A percentile compares a stretch with the other conserved stretches of the same genome.
These are phyloP conservation scores for Mortierella polycephala DNA, from an alignment of 371 early-diverging fungal species.

Conservation along the genomic window DNA sequence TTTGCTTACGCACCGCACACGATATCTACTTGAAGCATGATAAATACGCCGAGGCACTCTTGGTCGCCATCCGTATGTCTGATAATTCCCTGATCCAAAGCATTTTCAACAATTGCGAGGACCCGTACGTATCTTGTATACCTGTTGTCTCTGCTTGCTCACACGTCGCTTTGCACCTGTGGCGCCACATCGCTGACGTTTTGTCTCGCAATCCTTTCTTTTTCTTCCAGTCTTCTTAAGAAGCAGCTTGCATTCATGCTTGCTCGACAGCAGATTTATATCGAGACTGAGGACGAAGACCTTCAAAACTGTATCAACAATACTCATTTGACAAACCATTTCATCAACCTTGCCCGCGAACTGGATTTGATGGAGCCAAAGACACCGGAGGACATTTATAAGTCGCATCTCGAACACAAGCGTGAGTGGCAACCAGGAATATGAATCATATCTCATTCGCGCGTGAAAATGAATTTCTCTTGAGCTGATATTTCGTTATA, in stretches of 20 bases:
- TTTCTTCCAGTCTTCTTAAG: constrained; percentile 68
- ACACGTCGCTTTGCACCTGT: too few species aligned
- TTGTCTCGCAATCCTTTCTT: background rate
- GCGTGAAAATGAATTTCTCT: too few species aligned
- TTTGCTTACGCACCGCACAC: constrained; percentile 88
- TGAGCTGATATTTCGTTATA: background rate
- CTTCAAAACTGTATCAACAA: constrained; percentile 90
- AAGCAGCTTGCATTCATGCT: constrained; percentile 96
- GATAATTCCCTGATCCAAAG: constrained; percentile 84
- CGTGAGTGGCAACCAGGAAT: constrained; percentile 55
- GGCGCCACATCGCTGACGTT: too few species aligned
- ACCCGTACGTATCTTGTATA: constrained; percentile 68
- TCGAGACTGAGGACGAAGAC: constrained; percentile 86
- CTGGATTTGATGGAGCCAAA: constrained; percentile 96
- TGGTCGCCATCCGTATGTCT: constrained; percentile 87
- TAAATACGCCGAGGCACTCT: constrained; percentile 85
- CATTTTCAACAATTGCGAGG: constrained; percentile 88
- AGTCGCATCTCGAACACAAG: constrained; percentile 92
- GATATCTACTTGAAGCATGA: constrained; percentile 87
- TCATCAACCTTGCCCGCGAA: constrained; percentile 88
- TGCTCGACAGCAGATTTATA: constrained; percentile 88
- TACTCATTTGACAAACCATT: constrained; percentile 85
- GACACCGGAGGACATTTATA: constrained; percentile 97
- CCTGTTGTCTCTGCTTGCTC: background rate
- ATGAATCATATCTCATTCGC: too few species aligned